Conservation (phyloP, 768 basidiomycete species). For the Termitomyces sp. region DNA sequence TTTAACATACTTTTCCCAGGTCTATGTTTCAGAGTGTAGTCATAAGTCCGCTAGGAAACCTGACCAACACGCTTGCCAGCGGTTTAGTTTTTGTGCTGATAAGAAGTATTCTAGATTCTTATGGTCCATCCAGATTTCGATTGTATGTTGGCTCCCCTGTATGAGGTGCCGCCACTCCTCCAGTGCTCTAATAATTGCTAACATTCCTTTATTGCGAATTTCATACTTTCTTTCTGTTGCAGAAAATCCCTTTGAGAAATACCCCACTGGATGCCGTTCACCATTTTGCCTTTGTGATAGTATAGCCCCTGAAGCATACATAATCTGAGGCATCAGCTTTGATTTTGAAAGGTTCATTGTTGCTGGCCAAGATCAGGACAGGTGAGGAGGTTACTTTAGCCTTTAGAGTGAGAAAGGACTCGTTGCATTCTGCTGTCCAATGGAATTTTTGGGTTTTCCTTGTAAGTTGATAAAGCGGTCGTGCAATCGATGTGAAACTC, state of each 20-base stretch:
- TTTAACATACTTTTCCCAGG: conserved; percentile 18
- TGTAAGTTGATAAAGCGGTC: too few relatives aligned
- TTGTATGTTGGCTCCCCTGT: background rate
- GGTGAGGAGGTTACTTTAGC: too few relatives aligned
- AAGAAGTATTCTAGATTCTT: conserved; percentile 39
- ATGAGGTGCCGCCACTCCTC: conserved; percentile 19
- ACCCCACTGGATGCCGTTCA: conserved; percentile 2
- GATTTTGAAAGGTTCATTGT: background rate
- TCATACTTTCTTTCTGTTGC: too few relatives aligned
- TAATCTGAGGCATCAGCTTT: background rate
- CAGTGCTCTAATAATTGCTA: conserved; percentile 33
- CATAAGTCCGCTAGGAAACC: conserved; percentile 26
- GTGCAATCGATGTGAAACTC: too few relatives aligned
- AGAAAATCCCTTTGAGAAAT: background rate
- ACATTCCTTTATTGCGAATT: conserved; percentile 45
- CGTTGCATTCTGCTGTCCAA: too few relatives aligned
- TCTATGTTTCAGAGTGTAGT: conserved; percentile 24
- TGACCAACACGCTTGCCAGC: conserved; percentile 37
- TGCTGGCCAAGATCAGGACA: too few relatives aligned
- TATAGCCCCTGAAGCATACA: too few relatives aligned
- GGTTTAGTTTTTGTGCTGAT: conserved; percentile 29
- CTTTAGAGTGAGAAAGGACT: too few relatives aligned
- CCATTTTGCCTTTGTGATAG: conserved; percentile 15
- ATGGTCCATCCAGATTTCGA: conserved; percentile 29
- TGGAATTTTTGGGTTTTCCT: too few relatives aligned